phyloP scores from a whole-genome alignment of 495 filamentous ascomycete genomes.

The Aspergillus avenaceus region DNA sequence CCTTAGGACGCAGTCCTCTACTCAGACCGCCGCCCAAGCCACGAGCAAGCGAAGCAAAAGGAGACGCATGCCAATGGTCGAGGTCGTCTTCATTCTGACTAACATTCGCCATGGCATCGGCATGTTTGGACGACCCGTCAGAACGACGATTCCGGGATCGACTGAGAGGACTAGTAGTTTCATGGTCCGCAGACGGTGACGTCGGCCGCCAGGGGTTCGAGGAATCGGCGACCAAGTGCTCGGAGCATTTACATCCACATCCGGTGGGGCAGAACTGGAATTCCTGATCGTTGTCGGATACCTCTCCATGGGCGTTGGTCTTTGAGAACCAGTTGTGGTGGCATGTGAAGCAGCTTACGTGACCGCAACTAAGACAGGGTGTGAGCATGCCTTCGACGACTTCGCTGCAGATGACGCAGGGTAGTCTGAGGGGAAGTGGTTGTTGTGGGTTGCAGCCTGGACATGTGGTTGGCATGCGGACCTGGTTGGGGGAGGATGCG shows the following conservation, averaged over 20 bases:
- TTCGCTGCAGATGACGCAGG: constrained; percentile 46
- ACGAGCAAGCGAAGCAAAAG: constrained; percentile 43
- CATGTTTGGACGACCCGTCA: constrained; percentile 7
- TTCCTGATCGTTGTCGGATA: constrained; percentile 8
- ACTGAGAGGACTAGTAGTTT: constrained; percentile 20
- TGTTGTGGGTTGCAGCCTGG: constrained; percentile 37
- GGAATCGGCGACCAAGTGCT: constrained; percentile 32
- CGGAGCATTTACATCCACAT: constrained; percentile 49
- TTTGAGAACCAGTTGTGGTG: constrained; percentile 37
- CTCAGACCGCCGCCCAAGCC: constrained; percentile 43
- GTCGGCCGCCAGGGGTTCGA: constrained; percentile 22
- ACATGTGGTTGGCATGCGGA: constrained; percentile 23
- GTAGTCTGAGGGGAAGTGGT: constrained; percentile 32
- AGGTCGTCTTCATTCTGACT: constrained; percentile 32
- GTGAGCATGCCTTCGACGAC: constrained; percentile 45
- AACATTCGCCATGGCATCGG: constrained; percentile 8
- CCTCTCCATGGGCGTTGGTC: constrained; percentile 1
- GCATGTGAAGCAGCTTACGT: constrained; percentile 48
- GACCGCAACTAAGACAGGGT: constrained; percentile 49
- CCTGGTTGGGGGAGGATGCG: no score
- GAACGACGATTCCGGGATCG: constrained; percentile 13
- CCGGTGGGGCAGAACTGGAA: constrained; percentile 40
- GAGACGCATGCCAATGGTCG: constrained; percentile 39
- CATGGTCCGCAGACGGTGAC: constrained; percentile 11
- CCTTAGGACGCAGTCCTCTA: constrained; percentile 31